Evolutionary conservation across 78 protist species (phyloP), one percentile per base, ranked within the genome.

Genomic region (Polysphondylium violaceum): DNA sequence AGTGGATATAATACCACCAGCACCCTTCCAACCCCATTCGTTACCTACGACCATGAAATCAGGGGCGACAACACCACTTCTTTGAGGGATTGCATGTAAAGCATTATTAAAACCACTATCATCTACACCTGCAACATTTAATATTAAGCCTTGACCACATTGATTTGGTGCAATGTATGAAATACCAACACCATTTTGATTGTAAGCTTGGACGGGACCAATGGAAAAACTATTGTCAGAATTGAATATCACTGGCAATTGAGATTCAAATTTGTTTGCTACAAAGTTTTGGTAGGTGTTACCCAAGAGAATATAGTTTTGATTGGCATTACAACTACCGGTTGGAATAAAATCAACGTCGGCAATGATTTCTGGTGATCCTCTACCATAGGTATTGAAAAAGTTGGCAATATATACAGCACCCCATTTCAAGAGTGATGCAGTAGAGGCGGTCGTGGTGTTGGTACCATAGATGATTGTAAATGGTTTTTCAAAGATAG

Each of bases 21-120:
- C 74, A 78, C 88, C 88, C 25, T 64, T 78, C 31, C 47, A 68
- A 72, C 63, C 78, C 44, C 17, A 78, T 50, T 78, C 88, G 50
- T 67, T 78, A 17, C 64, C 75, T n/a, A 78, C 88, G 1, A 78
- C 67, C 25, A 78, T 59, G 25, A 41, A 78, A 36, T 78, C 88
- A 14, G 88, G 88, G 6, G 31, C 63, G 12, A 59, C 21, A 14
- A 78, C 71, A 50, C 88, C 88, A n/a, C 41, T 21, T 19, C 74
- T 47, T 64, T 64, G 74, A 23, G 88, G 88, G 21, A 78, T 29
- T 7, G 75, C 47, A 31, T 64, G 65, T 25, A 78, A 23, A 1
- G 88, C 88, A n/a, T 64, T 78, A n/a, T 27, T 35, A 25, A 78
- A 78, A 25, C 88, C 88, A 50, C 9, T 1, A 9, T 41, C 19